A percentile compares a stretch with the other conserved stretches of the same genome.
Conservation (phyloP, 2,329 filamentous ascomycete species). For the Xylaria sp. region DNA sequence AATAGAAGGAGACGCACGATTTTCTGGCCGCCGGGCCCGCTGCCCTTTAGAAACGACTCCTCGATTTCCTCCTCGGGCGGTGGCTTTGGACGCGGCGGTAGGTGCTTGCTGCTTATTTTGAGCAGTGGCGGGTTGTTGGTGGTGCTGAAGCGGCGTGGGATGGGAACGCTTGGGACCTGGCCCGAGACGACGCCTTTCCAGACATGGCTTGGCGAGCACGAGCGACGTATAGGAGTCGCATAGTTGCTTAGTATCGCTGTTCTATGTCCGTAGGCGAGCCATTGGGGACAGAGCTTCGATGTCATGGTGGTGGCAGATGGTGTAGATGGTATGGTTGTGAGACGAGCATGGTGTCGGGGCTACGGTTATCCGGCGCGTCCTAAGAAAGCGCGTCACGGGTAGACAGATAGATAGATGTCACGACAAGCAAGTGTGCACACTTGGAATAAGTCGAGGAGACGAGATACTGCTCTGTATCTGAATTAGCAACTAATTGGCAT, state of each 20-base stretch:
- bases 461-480: too few species aligned
- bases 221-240: not conserved
- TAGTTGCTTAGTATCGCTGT: not conserved
- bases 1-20: slow-evolving; percentile 64
- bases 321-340: not conserved
- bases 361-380: too few species aligned
- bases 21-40: slow-evolving; percentile 92
- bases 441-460: too few species aligned
- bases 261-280: not conserved
- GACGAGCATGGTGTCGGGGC: not conserved
- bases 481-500: too few species aligned
- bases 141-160: slow-evolving; percentile 38
- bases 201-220: not conserved
- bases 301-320: slow-evolving; percentile 6
- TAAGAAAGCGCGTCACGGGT: too few species aligned
- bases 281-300: slow-evolving; percentile 1
- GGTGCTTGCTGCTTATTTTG: slow-evolving; percentile 53
- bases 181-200: not conserved
- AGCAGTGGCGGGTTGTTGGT: slow-evolving; percentile 38
- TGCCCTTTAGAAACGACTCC: slow-evolving; percentile 87
- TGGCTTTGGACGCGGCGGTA: slow-evolving; percentile 76
- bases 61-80: slow-evolving; percentile 80
- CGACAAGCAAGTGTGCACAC: not conserved
- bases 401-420: not conserved
- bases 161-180: not conserved